phyloP scores from a whole-genome alignment of 2,329 filamentous ascomycete genomes.

The Ophiostoma novo-ulmi region DNA sequence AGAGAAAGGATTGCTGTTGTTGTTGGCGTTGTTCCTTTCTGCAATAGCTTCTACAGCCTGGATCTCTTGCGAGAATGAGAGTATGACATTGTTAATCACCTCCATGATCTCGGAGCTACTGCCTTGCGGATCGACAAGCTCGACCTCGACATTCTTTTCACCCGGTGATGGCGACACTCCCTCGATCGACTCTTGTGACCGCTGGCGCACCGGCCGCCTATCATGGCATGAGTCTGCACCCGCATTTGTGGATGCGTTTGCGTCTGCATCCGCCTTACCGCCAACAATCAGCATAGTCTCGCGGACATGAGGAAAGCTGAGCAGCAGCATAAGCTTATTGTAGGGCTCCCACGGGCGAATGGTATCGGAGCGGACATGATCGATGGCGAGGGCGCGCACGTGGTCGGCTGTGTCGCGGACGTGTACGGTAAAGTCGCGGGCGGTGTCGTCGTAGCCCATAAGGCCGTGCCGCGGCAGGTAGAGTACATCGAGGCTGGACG shows the following conservation, averaged over 20 bases:
- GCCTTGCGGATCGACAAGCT: slow-evolving; percentile 33
- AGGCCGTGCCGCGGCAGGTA: slow-evolving; percentile 39
- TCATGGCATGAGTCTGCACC: slow-evolving; percentile 16
- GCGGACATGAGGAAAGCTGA: slow-evolving; percentile 38
- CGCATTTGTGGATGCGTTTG: background rate
- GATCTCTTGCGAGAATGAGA: slow-evolving; percentile 30
- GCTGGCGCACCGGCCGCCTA: slow-evolving; percentile 19
- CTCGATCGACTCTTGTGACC: slow-evolving; percentile 24
- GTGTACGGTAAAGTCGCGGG: slow-evolving; percentile 40
- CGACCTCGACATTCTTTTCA: slow-evolving; percentile 28
- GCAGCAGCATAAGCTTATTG: slow-evolving; percentile 45
- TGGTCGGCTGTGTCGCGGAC: slow-evolving; percentile 35
- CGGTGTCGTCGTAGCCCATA: slow-evolving; percentile 40
- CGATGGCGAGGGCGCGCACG: slow-evolving; percentile 41
- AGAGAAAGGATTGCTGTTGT: background rate
- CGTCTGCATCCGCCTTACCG: background rate
- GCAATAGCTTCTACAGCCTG: slow-evolving; percentile 19
- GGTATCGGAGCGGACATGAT: slow-evolving; percentile 42
- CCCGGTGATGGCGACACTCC: slow-evolving; percentile 21
- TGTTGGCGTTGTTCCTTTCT: background rate
- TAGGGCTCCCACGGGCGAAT: slow-evolving; percentile 48
- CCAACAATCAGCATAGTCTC: slow-evolving; percentile 38
- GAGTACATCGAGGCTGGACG: slow-evolving; percentile 36
- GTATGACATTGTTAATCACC: slow-evolving; percentile 29
- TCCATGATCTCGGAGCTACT: slow-evolving; percentile 26